These are phyloP conservation scores for Lodderomyces metapsilosis DNA, from an alignment of 1,139 yeast genomes.

Conservation along the genomic window DNA sequence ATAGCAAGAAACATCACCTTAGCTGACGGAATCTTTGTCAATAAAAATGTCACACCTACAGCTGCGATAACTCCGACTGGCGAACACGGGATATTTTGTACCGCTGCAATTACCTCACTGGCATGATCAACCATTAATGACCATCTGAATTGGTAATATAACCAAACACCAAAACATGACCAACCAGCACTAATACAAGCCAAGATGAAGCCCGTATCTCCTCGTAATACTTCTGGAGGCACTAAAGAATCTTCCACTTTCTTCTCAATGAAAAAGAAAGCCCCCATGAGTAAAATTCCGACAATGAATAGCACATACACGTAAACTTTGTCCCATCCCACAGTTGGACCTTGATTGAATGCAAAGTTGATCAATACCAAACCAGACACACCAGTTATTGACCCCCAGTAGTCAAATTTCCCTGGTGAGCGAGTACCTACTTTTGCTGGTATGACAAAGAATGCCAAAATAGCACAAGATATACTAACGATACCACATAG, in stretches of 20 bases:
- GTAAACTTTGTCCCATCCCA: constrained; percentile 53
- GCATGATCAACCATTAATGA: constrained; percentile 27
- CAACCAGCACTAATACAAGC: constrained; percentile 56
- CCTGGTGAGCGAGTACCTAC: constrained; percentile 22
- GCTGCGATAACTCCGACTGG: constrained; percentile 50
- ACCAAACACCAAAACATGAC: constrained; percentile 62
- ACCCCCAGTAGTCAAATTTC: constrained; percentile 49
- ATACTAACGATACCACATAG: constrained; percentile 38
- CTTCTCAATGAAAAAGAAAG: constrained; percentile 36
- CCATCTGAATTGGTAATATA: constrained; percentile 44
- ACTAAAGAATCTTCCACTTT: constrained; percentile 43
- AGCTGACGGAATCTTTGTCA: constrained; percentile 39
- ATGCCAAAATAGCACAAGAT: constrained; percentile 27
- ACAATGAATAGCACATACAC: constrained; percentile 51
- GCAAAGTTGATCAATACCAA: constrained; percentile 52
- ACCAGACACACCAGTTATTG: constrained; percentile 46
- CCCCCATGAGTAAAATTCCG: constrained; percentile 37
- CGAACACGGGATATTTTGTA: constrained; percentile 38
- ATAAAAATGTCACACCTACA: constrained; percentile 35
- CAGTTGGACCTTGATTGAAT: constrained; percentile 63
- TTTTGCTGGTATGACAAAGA: constrained; percentile 43
- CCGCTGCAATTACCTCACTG: constrained; percentile 37
- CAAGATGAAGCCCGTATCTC: constrained; percentile 45
- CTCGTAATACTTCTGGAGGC: constrained; percentile 40
- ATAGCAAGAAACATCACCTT: constrained; percentile 46